Evolutionary conservation across 2,329 filamentous ascomycete genomes (phyloP).

Genomic region (Hymenoscyphus linearis): DNA sequence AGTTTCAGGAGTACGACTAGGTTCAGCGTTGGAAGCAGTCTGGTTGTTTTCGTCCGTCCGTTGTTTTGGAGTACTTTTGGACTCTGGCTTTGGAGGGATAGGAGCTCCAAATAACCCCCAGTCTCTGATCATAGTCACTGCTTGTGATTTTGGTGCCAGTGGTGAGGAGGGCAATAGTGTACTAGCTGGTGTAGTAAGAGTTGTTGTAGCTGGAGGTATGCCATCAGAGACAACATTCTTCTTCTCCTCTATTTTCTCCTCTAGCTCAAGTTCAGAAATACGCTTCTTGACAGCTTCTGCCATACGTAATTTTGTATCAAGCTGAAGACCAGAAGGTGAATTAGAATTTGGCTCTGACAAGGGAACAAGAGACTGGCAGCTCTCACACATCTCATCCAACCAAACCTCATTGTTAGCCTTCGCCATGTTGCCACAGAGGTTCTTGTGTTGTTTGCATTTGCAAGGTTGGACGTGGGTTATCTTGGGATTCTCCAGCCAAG

Average conservation of each 20-base stretch:
- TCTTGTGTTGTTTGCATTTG: background rate
- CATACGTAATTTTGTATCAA: background rate
- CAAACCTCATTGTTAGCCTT: constrained; percentile 1
- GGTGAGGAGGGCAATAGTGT: background rate
- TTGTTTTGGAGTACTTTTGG: background rate
- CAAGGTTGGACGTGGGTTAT: constrained; percentile 9
- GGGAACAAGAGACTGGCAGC: too few species aligned
- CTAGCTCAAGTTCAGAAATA: background rate
- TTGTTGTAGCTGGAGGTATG: background rate
- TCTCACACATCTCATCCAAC: constrained; percentile 3
- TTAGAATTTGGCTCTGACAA: background rate
- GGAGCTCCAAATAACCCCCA: background rate
- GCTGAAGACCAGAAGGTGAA: background rate
- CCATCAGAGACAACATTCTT: background rate
- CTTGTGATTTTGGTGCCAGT: too few species aligned
- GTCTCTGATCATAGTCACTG: background rate
- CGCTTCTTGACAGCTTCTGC: constrained; percentile 5
- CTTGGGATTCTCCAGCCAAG: constrained; percentile 10
- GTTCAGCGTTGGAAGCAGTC: background rate
- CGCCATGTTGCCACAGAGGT: constrained; percentile 13
- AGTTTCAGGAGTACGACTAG: background rate
- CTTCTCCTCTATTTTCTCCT: background rate
- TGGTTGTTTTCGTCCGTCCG: background rate
- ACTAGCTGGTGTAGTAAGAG: background rate
- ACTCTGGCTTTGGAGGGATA: too few species aligned